Percentiles rank a stretch among this genome's conserved stretches.
Evolutionary conservation across 768 basidiomycete species (phyloP).

Genomic region (Aureoboletus auriporus): DNA sequence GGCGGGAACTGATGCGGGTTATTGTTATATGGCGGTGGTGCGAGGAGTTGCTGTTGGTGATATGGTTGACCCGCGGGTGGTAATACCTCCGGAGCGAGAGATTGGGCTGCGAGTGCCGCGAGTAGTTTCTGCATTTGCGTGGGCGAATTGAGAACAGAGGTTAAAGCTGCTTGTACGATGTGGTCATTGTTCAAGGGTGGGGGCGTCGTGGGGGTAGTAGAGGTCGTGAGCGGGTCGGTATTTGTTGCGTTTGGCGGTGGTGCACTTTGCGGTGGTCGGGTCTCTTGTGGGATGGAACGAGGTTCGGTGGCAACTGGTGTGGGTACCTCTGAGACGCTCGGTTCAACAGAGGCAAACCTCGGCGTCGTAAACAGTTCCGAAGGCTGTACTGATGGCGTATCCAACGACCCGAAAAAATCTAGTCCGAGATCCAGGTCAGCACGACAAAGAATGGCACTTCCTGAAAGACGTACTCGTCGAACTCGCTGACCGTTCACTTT

Average conservation of each 20-base stretch:
- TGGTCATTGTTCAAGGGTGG: conserved; percentile 35
- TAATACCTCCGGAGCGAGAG: conserved; percentile 22
- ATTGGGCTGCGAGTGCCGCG: conserved; percentile 34
- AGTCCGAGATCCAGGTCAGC: conserved; percentile 1
- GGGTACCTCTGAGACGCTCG: conserved; percentile 15
- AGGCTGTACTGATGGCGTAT: conserved; percentile 41
- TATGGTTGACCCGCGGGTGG: conserved; percentile 14
- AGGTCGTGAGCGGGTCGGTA: neutral
- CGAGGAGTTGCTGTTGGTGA: conserved; percentile 23
- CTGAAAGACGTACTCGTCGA: conserved; percentile 3
- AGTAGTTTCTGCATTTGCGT: conserved; percentile 57
- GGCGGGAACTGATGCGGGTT: conserved; percentile 7
- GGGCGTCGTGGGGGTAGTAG: conserved; percentile 7
- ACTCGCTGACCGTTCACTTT: conserved; percentile 21
- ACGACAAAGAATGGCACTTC: neutral
- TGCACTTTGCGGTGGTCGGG: conserved; percentile 10
- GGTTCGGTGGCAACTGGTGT: conserved; percentile 13
- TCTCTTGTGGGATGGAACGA: conserved; percentile 11
- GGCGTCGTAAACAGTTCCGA: conserved; percentile 29
- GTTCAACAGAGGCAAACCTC: conserved; percentile 27
- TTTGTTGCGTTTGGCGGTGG: conserved; percentile 13
- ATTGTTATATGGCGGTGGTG: conserved; percentile 27
- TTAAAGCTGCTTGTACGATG: conserved; percentile 47
- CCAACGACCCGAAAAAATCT: conserved; percentile 43
- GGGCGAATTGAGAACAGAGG: conserved; percentile 48